These are phyloP conservation scores for Prillingera fragicola DNA, from an alignment of 1,284 basidiomycete genomes.

Conservation along the genomic window DNA sequence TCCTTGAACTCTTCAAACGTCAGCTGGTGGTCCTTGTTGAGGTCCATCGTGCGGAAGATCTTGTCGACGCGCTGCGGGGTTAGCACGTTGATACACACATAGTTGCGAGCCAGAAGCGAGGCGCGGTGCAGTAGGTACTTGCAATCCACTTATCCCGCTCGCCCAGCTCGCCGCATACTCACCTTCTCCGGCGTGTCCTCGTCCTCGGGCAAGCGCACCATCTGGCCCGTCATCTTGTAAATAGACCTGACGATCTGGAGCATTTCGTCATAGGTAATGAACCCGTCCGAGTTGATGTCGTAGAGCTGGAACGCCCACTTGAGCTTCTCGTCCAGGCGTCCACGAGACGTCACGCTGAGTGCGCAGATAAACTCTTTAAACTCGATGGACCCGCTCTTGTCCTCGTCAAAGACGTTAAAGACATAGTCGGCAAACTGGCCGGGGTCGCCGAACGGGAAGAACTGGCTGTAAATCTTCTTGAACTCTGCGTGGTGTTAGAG, in stretches of 20 bases:
- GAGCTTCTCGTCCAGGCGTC: constrained; percentile 94
- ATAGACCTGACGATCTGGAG: constrained; percentile 91
- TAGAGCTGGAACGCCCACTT: constrained; percentile 99
- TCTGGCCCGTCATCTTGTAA: constrained; percentile 99
- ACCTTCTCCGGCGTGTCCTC: constrained; percentile 99
- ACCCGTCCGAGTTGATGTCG: constrained; percentile 96
- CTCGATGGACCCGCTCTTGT: constrained; percentile 93
- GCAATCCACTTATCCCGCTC: too few species aligned
- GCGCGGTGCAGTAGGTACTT: too few species aligned
- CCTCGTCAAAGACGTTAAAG: constrained; percentile 93
- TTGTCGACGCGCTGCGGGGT: constrained; percentile 81
- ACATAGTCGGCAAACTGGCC: constrained; percentile 97
- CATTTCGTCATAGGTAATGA: constrained; percentile 98
- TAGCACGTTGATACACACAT: neutral
- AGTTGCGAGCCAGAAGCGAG: too few species aligned
- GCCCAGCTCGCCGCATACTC: constrained; percentile 11
- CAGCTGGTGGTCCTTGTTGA: constrained; percentile 79
- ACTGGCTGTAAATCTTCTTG: constrained; percentile 97
- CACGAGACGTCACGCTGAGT: constrained; percentile 87
- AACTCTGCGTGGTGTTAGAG: constrained; percentile 59
- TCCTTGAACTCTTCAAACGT: constrained; percentile 95
- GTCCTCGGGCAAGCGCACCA: constrained; percentile 95
- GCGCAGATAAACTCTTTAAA: constrained; percentile 99
- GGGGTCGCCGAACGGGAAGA: constrained; percentile 99
- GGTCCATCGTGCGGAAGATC: constrained; percentile 90